Percentiles rank a stretch among this genome's conserved stretches.
Conservation (phyloP, 495 filamentous ascomycete species). For the Xylaria grammica region DNA sequence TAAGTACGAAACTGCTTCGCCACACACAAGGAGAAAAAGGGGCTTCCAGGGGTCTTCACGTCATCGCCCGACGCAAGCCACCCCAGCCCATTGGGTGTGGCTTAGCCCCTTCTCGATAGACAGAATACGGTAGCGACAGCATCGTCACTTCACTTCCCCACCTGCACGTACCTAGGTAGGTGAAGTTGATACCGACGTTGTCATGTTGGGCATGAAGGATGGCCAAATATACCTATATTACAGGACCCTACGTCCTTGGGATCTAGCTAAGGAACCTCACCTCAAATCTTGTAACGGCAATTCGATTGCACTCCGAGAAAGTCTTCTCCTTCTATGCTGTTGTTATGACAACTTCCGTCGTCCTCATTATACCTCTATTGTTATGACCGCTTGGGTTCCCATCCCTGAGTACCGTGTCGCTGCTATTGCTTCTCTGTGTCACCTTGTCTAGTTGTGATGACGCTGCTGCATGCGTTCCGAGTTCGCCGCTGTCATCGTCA, state of each 20-base stretch:
- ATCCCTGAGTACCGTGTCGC: conserved; percentile 1
- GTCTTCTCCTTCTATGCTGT: conserved; percentile 1
- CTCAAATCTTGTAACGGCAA: no score
- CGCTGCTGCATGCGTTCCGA: neutral
- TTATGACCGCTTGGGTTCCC: neutral
- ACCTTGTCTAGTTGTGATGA: neutral
- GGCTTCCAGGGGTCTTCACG: neutral
- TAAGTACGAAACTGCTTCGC: conserved; percentile 5
- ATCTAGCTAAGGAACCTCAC: no score
- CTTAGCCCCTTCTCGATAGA: no score
- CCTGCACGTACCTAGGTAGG: neutral
- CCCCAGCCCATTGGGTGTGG: neutral
- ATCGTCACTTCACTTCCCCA: no score
- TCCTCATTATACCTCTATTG: conserved; percentile 8
- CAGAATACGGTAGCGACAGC: no score
- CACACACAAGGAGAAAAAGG: neutral
- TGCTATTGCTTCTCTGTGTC: conserved; percentile 7
- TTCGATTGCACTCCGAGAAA: no score
- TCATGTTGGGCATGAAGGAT: no score
- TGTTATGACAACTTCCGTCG: conserved; percentile 16
- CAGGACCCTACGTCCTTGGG: no score
- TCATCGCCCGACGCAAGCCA: conserved; percentile 7
- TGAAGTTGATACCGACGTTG: no score
- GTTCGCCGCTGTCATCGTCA: neutral
- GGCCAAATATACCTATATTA: no score